Percentiles rank a stretch among this genome's conserved stretches.
Evolutionary conservation across 2,329 filamentous ascomycete genomes (phyloP).

Genomic region (Sordariomycetes sp.): DNA sequence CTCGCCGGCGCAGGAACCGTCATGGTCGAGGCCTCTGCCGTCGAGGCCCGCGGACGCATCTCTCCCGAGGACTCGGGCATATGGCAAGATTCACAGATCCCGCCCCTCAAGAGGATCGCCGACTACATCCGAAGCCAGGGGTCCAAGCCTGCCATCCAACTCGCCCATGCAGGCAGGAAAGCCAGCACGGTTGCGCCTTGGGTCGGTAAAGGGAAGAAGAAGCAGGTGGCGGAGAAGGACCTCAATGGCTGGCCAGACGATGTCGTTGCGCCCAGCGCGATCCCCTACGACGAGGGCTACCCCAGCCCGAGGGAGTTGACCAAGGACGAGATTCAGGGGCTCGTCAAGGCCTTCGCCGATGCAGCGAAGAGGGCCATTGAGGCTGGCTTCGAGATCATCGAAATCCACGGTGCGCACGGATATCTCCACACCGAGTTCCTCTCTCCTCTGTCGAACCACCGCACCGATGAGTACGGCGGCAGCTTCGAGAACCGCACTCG

Average conservation of each 20-base stretch:
- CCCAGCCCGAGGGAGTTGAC: constrained; percentile 60
- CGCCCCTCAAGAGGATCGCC: constrained; percentile 57
- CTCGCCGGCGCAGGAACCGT: constrained; percentile 65
- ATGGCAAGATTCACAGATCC: constrained; percentile 79
- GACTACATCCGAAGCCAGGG: constrained; percentile 75
- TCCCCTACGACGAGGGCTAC: constrained; percentile 53
- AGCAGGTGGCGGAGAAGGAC: constrained; percentile 41
- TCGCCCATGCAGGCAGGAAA: constrained; percentile 72
- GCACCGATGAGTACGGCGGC: constrained; percentile 58
- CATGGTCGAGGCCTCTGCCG: constrained; percentile 70
- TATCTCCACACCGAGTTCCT: constrained; percentile 57
- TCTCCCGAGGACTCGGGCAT: constrained; percentile 71
- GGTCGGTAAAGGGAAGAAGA: constrained; percentile 40
- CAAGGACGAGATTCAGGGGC: constrained; percentile 53
- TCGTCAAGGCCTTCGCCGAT: constrained; percentile 54
- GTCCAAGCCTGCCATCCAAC: constrained; percentile 70
- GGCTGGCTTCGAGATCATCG: constrained; percentile 67
- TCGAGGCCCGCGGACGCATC: constrained; percentile 71
- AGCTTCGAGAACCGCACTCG: constrained; percentile 57
- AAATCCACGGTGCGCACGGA: constrained; percentile 47
- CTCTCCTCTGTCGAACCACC: constrained; percentile 30
- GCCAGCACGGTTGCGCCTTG: constrained; percentile 54
- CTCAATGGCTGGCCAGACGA: constrained; percentile 48
- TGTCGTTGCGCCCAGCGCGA: constrained; percentile 35
- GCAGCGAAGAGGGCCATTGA: constrained; percentile 51